Base-by-base conservation (phyloP, 2,329 filamentous ascomycete genomes). In the Calonectria multiphialidica region DNA sequence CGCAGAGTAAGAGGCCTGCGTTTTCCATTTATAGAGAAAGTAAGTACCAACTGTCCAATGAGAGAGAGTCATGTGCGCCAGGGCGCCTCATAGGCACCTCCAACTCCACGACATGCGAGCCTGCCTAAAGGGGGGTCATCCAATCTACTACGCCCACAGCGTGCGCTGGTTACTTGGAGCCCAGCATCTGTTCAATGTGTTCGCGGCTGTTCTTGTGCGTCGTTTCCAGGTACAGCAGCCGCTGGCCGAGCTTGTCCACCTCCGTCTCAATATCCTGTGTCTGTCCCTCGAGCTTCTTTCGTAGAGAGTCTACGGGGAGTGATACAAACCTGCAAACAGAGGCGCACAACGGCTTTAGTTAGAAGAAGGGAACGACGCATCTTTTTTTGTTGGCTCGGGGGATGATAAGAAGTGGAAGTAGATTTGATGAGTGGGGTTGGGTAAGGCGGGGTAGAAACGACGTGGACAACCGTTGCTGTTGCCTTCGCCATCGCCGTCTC, bases 161-260 rank as follows among this genome's bases (percentile, higher is more conserved):
- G 2, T 18, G 18, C 42, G 42, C 28, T 28, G 16, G 63, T 65
- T 76, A 79, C 66, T 84, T 89, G 85, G 81, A 90, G 90, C 80
- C 77, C 33, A 98, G 89, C 82, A 98, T 96, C 84, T 95, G 93
- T 82, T 98, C 93, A 77, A 98, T 93, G 81, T 98, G 95, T 77
- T 96, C 92, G 78, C 93, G 92, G 84, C 95, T 98, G 81, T 98
- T 99, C 87, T 97, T 95, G 82, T 95, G 94, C 62, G 97, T 98
- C 70, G 95, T 98, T 87, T 98, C 96, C 53, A 98, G 88, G 81
- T 98, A 98, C 78, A 96, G 91, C 79, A 98, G 87, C 83, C 95
- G 95, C 89, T 98, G 98, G 77, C 94, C 92, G 75, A 98, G 86
- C 75, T 93, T 93, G 47, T 93, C 89, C 73, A 98, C 91, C 78